These are phyloP conservation scores for Ligustrum vulgare DNA, from an alignment of 257 asterid genomes.

Conservation along the genomic window DNA sequence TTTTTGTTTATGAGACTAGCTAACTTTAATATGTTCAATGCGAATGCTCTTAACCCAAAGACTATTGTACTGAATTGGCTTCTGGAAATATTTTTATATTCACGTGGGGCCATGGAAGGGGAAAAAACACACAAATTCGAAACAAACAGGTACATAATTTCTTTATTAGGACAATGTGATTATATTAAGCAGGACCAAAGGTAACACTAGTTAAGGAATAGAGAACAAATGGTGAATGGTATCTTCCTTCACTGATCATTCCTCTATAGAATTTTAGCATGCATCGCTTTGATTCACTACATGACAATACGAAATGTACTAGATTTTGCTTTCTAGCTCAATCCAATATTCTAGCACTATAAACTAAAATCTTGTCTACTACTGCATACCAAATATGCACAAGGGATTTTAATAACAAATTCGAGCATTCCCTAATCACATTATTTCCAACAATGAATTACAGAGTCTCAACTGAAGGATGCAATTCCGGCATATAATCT, in stretches of 20 bases:
- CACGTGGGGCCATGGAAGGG: too few species aligned
- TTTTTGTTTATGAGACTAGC: too few species aligned
- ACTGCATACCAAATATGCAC: not conserved
- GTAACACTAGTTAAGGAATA: not conserved
- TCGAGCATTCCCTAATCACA: not conserved
- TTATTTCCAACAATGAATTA: not conserved
- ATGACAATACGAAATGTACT: not conserved
- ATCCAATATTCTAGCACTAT: not conserved
- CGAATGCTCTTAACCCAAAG: too few species aligned
- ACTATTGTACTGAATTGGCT: too few species aligned
- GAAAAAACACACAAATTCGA: too few species aligned
- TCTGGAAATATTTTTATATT: too few species aligned
- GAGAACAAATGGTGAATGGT: not conserved
- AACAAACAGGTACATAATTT: too few species aligned
- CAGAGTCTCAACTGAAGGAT: conserved; percentile 34
- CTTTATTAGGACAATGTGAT: not conserved
- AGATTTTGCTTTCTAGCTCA: not conserved
- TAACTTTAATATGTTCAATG: too few species aligned
- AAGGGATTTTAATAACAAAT: not conserved
- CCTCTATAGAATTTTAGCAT: not conserved
- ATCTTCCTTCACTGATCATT: not conserved
- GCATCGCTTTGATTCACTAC: not conserved
- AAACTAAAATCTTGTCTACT: not conserved
- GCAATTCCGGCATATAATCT: conserved; percentile 25
- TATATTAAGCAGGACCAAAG: not conserved